Evolutionary conservation across 805 yeast genomes (phyloP), one percentile per base, ranked within the genome.

Genomic region (Cyberlindnera petersonii): DNA sequence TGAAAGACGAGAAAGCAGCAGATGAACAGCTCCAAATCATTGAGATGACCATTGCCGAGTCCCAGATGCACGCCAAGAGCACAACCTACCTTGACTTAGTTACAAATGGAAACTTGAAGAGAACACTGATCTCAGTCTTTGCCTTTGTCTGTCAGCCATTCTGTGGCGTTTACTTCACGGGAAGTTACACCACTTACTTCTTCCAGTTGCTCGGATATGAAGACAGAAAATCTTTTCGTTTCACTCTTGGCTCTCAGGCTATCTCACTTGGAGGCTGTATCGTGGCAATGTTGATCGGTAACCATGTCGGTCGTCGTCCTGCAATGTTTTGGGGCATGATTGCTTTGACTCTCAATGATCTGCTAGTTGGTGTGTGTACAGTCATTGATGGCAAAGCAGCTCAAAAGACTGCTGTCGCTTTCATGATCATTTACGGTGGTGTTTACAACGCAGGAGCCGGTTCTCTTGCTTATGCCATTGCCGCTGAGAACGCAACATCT

Each of bases 101-200:
- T 61, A 63, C 55, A 45, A 65, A 63, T 6, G 47, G 54, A 13
- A 65, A 73, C 49, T 46, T 66, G n/a, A 63, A 67, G 49, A 64
- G 79, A 60, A 72, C 79, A 2, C 20, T 42, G 7, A 9, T 44
- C 4, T 52, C 66, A 42, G 44, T 67, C 28, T 61, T 64, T 7
- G 24, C 39, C 14, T 67, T 68, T 63, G 42, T 65, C 39, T 58
- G 63, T 52, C 76, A 71, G 51, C 58, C 68, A 23, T 54, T 67
- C 48, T 64, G 69, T 33, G 77, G 77, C 44, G 64, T 75, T 6
- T 52, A 70, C 7, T 71, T 66, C 50, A 46, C 49, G 20, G 60
- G 63, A 59, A 67, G 67, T 31, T 72, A 68, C 53, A 53, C 75
- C n/a, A 68, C 77, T n/a, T 72, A 70, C 46, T 71, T 69, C 53